phyloP scores from a whole-genome alignment of 306 rosid species.

The Gynostemma pentaphyllum region DNA sequence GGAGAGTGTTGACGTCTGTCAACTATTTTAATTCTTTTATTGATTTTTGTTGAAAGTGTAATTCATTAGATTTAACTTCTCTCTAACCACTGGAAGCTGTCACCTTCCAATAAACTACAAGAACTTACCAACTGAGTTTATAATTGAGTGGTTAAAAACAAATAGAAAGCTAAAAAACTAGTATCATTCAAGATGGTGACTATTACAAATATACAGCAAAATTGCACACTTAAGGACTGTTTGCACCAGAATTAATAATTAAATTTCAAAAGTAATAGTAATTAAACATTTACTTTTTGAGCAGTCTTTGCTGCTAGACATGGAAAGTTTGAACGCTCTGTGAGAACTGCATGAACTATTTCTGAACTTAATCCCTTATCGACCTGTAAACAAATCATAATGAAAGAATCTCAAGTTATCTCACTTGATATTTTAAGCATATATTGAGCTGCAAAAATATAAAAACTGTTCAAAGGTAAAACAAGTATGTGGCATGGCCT shows the following conservation, averaged over 20 bases:
- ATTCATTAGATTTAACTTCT: no score
- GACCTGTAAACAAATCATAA: conserved; percentile 37
- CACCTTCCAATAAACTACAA: no score
- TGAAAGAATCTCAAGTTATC: neutral
- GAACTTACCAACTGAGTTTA: neutral
- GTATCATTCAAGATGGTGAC: neutral
- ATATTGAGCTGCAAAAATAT: neutral
- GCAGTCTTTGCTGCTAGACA: conserved; percentile 78
- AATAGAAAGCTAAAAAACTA: neutral
- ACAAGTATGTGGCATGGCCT: neutral
- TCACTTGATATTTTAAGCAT: neutral
- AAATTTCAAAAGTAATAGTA: neutral
- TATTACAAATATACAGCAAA: neutral
- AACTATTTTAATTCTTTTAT: no score
- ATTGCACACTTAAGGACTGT: neutral
- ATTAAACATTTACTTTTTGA: conserved; percentile 35
- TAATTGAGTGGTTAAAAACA: neutral
- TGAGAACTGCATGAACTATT: conserved; percentile 68
- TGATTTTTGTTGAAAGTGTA: no score
- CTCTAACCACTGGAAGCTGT: no score
- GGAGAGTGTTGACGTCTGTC: no score
- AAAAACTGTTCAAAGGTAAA: neutral
- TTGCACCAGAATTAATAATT: neutral
- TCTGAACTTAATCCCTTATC: conserved; percentile 72
- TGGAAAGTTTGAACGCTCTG: conserved; percentile 68